Evolutionary conservation across 768 basidiomycete species (phyloP), one percentile per base, ranked within the genome.

Genomic region (Trametes maxima): DNA sequence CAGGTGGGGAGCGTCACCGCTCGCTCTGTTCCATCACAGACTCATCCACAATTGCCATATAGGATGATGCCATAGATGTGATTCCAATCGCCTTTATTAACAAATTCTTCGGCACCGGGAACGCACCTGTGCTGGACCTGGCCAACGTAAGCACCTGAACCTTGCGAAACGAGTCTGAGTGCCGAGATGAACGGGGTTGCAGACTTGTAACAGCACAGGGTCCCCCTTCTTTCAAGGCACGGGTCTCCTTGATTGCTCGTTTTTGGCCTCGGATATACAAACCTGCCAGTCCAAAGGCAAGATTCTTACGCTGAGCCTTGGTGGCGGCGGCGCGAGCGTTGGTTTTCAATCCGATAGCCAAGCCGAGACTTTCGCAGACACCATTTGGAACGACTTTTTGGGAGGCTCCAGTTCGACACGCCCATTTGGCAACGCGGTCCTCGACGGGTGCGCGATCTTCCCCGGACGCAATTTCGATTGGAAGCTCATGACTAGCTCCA

Each of bases 21-120:
- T 14, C 28, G 25, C 25, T 8, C 45, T 59, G 42, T 14, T 17
- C 16, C 43, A 48, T 65, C 33, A 22, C 19, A 44, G 25, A 17
- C 48, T 36, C 5, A 12, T 37, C 5, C 8, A 24, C 39, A 21
- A 11, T 24, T 40, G 21, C 46, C 22, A 17, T 40, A 42, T 60
- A 88, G 84, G 88, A 90, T 69, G 77, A 85, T 67, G 79, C 84
- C 8, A 83, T 89, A 59, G 85, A 90, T 71, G 85, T 83, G 7
- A 82, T 91, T 59, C 87, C 87, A 8, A 67, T 90, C 35, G 84
- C 88, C n/a, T 89, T 91, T 69, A 67, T 90, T 65, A 75, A 84
- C 69, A 80, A 79, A 19, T 90, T 89, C 74, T 88, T 86, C 67
- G 80, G 85, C 13, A 75, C 83, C 6, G 87, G 88, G 0, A 81